phyloP scores from a whole-genome alignment of 2,329 filamentous ascomycete species.

The Ceratocystis huliohia region DNA sequence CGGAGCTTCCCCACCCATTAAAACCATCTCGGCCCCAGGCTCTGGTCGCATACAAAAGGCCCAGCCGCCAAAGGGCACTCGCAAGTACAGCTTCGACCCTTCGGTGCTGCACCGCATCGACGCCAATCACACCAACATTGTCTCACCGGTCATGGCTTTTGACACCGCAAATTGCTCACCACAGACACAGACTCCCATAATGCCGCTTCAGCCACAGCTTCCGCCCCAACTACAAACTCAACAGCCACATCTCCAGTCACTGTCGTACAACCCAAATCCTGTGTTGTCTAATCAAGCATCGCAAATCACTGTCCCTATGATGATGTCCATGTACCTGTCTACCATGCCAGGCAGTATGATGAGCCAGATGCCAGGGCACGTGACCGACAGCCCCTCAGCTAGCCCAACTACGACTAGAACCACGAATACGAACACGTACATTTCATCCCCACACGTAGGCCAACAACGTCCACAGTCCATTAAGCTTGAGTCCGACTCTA shows the following conservation, averaged over 20 bases:
- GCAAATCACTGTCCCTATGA: constrained; percentile 18
- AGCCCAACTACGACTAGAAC: not conserved
- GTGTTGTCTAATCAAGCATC: constrained; percentile 14
- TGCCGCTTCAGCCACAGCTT: constrained; percentile 23
- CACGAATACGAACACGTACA: constrained; percentile 13
- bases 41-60: constrained; percentile 38
- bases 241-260: constrained; percentile 17
- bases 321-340: constrained; percentile 15
- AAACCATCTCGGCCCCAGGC: constrained; percentile 22
- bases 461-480: constrained; percentile 20
- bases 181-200: constrained; percentile 10
- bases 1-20: constrained; percentile 23
- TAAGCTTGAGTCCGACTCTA: constrained; percentile 12
- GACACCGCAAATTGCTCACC: constrained; percentile 24
- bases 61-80: constrained; percentile 28
- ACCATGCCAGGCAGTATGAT: constrained; percentile 14
- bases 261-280: not conserved
- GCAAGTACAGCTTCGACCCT: constrained; percentile 40
- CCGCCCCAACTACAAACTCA: constrained; percentile 23
- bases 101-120: constrained; percentile 41
- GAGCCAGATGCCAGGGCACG: constrained; percentile 11
- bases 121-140: constrained; percentile 38
- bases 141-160: constrained; percentile 25
- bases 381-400: constrained; percentile 9
- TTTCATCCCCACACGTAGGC: constrained; percentile 22